Conservation (phyloP, 768 basidiomycete species). For the Phlebiopsis flavidoalba region DNA sequence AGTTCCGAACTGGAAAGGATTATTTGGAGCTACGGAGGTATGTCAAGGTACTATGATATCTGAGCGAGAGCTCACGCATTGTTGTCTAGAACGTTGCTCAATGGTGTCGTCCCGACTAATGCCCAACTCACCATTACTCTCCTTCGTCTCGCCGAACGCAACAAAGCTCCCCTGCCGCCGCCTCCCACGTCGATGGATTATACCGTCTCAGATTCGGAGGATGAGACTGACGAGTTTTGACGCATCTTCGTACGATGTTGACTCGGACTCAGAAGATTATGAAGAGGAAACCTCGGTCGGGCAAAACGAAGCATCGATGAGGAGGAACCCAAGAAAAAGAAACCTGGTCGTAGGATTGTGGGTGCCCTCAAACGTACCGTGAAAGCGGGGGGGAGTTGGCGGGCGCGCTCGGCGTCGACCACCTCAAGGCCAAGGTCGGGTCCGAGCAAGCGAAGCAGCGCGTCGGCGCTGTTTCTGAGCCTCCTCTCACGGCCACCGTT, state of each 20-base stretch:
- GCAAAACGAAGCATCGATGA: slow-evolving; percentile 3
- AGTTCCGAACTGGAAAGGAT: slow-evolving; percentile 32
- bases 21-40: slow-evolving; percentile 33
- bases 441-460: slow-evolving; percentile 25
- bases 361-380: slow-evolving; percentile 25
- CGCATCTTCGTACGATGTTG: slow-evolving; percentile 32
- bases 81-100: slow-evolving; percentile 27
- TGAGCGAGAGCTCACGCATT: background rate
- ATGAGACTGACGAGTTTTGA: slow-evolving; percentile 17
- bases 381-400: slow-evolving; percentile 22
- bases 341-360: slow-evolving; percentile 15
- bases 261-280: slow-evolving; percentile 30
- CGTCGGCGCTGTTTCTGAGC: slow-evolving; percentile 23
- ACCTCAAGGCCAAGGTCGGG: slow-evolving; percentile 27
- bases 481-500: slow-evolving; percentile 4
- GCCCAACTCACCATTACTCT: slow-evolving; percentile 38
- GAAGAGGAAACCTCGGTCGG: background rate
- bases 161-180: slow-evolving; percentile 34
- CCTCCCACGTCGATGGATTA: slow-evolving; percentile 21
- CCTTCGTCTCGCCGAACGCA: slow-evolving; percentile 34
- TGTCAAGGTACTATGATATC: background rate
- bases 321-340: slow-evolving; percentile 18
- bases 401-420: slow-evolving; percentile 26
- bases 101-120: slow-evolving; percentile 39
- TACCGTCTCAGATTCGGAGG: slow-evolving; percentile 10